Conservation (phyloP, 2,329 filamentous ascomycete genomes). For the Verticillium tricorpus region DNA sequence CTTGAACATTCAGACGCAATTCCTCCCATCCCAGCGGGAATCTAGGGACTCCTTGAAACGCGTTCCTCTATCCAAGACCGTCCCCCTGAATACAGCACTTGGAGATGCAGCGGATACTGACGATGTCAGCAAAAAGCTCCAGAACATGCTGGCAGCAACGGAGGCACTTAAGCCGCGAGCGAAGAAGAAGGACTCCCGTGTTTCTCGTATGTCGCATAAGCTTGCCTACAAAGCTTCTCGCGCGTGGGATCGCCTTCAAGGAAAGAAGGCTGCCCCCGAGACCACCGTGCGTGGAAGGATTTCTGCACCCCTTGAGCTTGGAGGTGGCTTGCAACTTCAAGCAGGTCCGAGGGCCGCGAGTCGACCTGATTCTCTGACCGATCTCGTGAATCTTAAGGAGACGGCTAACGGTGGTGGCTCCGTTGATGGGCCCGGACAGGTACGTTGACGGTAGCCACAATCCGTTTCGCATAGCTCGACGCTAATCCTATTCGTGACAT, state of each 20-base stretch:
- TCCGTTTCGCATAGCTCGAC: not conserved
- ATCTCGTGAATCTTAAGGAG: not conserved
- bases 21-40: not conserved
- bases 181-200: slow-evolving; percentile 4
- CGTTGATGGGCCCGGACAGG: not conserved
- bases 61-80: slow-evolving; percentile 7
- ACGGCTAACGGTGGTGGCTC: too few relatives aligned
- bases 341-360: not conserved
- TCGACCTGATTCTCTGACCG: not conserved
- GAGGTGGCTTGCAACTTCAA: not conserved
- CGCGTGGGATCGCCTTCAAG: slow-evolving; percentile 25
- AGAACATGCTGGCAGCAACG: slow-evolving; percentile 31
- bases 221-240: slow-evolving; percentile 28
- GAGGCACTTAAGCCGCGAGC: slow-evolving; percentile 26
- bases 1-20: not conserved
- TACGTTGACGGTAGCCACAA: not conserved
- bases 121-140: slow-evolving; percentile 27
- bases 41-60: not conserved
- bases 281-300: slow-evolving; percentile 10
- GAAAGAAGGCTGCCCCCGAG: slow-evolving; percentile 18
- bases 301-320: slow-evolving; percentile 5
- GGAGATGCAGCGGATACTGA: not conserved
- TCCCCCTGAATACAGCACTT: slow-evolving; percentile 1
- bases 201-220: slow-evolving; percentile 21
- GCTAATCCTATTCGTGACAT: not conserved